phyloP scores from a whole-genome alignment of 2,329 filamentous ascomycete species.

The Parastagonospora avenae region DNA sequence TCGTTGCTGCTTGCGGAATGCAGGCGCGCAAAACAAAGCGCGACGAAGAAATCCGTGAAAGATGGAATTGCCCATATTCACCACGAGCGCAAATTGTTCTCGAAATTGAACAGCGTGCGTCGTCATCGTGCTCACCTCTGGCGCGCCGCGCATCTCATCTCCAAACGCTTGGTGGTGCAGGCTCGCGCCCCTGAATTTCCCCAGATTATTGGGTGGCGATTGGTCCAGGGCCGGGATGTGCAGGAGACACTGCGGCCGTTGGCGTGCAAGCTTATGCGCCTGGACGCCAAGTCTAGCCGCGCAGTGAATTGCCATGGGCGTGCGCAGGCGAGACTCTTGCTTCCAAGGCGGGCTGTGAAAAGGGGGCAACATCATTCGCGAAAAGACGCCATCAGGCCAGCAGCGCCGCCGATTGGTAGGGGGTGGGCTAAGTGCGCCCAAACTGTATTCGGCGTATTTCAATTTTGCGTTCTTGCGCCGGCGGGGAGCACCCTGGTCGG shows the following conservation, averaged over 20 bases:
- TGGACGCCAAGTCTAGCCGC: conserved; percentile 11
- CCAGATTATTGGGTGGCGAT: conserved; percentile 40
- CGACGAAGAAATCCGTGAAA: too few relatives aligned
- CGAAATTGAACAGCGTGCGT: too few relatives aligned
- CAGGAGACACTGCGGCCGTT: conserved; percentile 25
- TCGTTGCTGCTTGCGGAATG: too few relatives aligned
- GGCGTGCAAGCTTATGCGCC: conserved; percentile 21
- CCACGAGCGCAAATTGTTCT: too few relatives aligned
- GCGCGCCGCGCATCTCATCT: conserved; percentile 1
- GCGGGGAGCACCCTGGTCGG: background rate
- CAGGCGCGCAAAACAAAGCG: too few relatives aligned
- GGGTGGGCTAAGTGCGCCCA: conserved; percentile 6
- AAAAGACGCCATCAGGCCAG: conserved; percentile 14
- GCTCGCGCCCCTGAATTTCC: conserved; percentile 42
- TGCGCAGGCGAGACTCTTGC: conserved; percentile 6
- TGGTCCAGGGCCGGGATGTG: conserved; percentile 16
- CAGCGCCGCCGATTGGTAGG: conserved; percentile 24
- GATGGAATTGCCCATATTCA: too few relatives aligned
- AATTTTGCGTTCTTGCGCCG: conserved; percentile 41
- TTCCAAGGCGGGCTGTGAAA: conserved; percentile 11
- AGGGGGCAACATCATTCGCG: conserved; percentile 19
- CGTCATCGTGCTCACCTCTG: background rate
- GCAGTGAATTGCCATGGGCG: conserved; percentile 16
- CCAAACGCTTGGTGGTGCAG: conserved; percentile 10
- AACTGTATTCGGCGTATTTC: conserved; percentile 19